Evolutionary conservation across 768 basidiomycete genomes (phyloP), one percentile per base, ranked within the genome.

Genomic region (Rubroboletus satanas): DNA sequence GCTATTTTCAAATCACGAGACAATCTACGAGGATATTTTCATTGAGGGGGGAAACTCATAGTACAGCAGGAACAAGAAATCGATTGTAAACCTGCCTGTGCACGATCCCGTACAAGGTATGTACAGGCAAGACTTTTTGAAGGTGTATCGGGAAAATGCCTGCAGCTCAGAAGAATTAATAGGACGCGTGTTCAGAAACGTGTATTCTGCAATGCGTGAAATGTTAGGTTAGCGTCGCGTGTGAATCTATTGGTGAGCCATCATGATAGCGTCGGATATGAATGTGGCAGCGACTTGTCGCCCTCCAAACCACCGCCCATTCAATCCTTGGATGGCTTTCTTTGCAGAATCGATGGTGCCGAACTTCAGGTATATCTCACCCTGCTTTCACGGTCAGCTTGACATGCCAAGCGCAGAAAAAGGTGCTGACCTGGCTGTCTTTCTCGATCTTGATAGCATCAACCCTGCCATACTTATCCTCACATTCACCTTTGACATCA

Each of bases 281-380:
- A 91, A 95, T 52, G 81, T 70, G 60, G 93, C 94, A 44, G 87
- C 83, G 55, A 97, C 83, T 73, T 90, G 87, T 73, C 87, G 87
- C 56, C 94, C 94, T 56, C 93, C 93, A 67, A 99, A 99, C 90
- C 93, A 98, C 56, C 97, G 89, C 49, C 94, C 93, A 62, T 97
- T 94, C 51, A 99, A 82, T 63, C 93, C 91, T 71, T 90, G 84
- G 44, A 97, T 75, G 37, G 95, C 91, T 55, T 85, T 82, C 68
- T 86, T 87, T 32, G 97, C 92, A 11, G 83, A 77, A 2, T 92
- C 91, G 55, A 93, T 75, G 26, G 79, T 71, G 55, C 83, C 82
- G 65, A 98, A 98, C 74, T 96, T 93, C 70, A 98, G 79, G 71
- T 97, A 98, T 46, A 99, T 97, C 73, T 99, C 94, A 65, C 97